Base-by-base conservation (phyloP, 139 green algal genomes). In the Coelastrella sp. region DNA sequence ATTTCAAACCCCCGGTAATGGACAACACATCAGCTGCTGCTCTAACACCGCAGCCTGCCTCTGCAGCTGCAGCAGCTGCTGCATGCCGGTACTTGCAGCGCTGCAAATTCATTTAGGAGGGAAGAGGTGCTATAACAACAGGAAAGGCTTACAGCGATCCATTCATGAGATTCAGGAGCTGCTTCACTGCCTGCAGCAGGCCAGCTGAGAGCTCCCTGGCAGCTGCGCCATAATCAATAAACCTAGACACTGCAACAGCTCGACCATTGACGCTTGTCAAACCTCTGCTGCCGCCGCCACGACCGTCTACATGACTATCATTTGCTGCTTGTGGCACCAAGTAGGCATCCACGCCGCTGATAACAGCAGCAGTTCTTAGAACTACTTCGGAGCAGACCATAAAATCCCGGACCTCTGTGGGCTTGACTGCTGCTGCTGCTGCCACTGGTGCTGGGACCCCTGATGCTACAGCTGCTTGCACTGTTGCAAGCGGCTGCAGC, bases 81-180 rank as follows among this genome's bases (percentile, higher is more conserved):
- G 35, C 35, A 49, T 49, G 35, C 35, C 35, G 35, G 35, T 49
- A 49, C 35, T 49, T 49, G 35, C 35, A 49, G 35, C 35, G 35
- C 35, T 49, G 35, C 3, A 49, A 3, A 3, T 49, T 49, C 35
- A 49, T 1, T 49, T 49, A 5, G 35, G 35, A 49, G 35, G 35
- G 3, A 49, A 49, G 35, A 49, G 35, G 35, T 49, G 35, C 35
- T 49, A 49, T 49, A 49, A 49, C 35, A 49, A 3, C 35, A 49
- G 35, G 35, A 49, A 49, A 49, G 35, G 35, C 35, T 3, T 49
- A 49, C 35, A 49, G 35, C 35, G 35, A 49, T 49, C 35, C 35
- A 49, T 49, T 49, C 35, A 49, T 49, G 35, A 49, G 3, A 65
- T 63, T 20, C 84, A 89, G 84, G 65, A 88, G 66, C 80, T 70